A percentile compares a stretch with the other conserved stretches of the same genome.
Conservation (phyloP, 306 rosid species). For the Geum urbanum region DNA sequence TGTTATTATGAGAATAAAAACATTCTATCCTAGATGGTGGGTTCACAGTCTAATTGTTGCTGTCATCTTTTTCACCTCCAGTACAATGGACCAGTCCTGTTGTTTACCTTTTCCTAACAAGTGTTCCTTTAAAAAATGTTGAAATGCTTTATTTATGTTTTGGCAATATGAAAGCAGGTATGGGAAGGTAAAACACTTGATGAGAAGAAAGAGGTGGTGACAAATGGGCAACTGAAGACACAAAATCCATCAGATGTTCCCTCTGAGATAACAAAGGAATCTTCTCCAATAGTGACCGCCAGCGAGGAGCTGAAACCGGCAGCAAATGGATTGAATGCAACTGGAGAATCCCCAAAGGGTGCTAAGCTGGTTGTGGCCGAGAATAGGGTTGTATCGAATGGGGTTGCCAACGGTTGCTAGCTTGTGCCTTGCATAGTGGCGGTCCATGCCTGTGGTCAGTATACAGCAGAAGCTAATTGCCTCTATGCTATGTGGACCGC, state of each 20-base stretch:
- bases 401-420: constrained; percentile 73
- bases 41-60: background rate
- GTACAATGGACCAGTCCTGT: background rate
- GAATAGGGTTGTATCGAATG: constrained; percentile 53
- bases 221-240: constrained; percentile 42
- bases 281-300: constrained; percentile 25
- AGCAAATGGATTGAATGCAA: constrained; percentile 53
- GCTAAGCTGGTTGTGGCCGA: constrained; percentile 64
- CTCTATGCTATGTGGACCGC: constrained; percentile 29
- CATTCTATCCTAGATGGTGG: too few relatives aligned
- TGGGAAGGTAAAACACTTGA: constrained; percentile 89
- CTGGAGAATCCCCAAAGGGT: constrained; percentile 85
- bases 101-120: background rate
- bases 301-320: constrained; percentile 34
- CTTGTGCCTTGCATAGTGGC: constrained; percentile 31
- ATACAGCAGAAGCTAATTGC: constrained; percentile 25
- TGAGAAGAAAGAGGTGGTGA: constrained; percentile 50
- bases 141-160: background rate
- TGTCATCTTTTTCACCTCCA: background rate
- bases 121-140: background rate
- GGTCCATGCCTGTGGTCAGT: constrained; percentile 28
- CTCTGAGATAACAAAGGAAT: constrained; percentile 47
- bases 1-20: too few relatives aligned
- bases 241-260: constrained; percentile 43
- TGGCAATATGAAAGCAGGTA: constrained; percentile 39